Evolutionary conservation across 495 filamentous ascomycete genomes (phyloP), one percentile per base, ranked within the genome.

Genomic region (Trichoderma erinaceum): DNA sequence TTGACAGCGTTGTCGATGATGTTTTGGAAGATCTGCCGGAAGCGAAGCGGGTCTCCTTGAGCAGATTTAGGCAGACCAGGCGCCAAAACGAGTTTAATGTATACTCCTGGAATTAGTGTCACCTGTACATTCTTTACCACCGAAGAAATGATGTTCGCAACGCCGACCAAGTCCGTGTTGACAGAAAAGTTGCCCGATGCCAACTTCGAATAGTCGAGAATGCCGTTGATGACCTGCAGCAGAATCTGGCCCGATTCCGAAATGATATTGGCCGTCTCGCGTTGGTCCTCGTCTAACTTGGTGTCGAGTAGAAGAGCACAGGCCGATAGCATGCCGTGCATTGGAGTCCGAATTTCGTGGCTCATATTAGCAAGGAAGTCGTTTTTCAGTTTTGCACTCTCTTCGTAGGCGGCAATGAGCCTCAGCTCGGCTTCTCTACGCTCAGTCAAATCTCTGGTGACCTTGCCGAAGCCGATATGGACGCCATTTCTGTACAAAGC

Each of bases 311-410:
- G 76, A 29, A 84, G 72, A 0, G 76, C 70, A 35, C 78, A 77
- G 15, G 81, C 81, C 6, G 80, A 78, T 7, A 84, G 75, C 80
- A 83, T 82, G 69, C 82, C 82, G 70, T 83, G 81, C 78, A 84
- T 81, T 16, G 82, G 82, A 0, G 81, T 84, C 27, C 81, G 77
- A 68, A 84, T 83, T 71, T 84, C 82, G 71, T 84, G 82, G 68
- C 75, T 79, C 79, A 83, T 83, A 72, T 83, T 91, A 41, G 88
- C 89, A 23, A 91, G 74, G 67, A 90, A 91, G 35, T 88, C 86
- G 25, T 82, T 86, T 71, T 90, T 90, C 52, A 89, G 71, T 71
- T 86, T 85, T 46, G 85, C 81, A 21, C 87, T 82, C 72, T 90
- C 87, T 71, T 90, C 87, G 73, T 87, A 89, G 6, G 86, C 87